These are phyloP conservation scores for Penicillium sp. DNA, from an alignment of 2,329 filamentous ascomycete species.

Conservation along the genomic window DNA sequence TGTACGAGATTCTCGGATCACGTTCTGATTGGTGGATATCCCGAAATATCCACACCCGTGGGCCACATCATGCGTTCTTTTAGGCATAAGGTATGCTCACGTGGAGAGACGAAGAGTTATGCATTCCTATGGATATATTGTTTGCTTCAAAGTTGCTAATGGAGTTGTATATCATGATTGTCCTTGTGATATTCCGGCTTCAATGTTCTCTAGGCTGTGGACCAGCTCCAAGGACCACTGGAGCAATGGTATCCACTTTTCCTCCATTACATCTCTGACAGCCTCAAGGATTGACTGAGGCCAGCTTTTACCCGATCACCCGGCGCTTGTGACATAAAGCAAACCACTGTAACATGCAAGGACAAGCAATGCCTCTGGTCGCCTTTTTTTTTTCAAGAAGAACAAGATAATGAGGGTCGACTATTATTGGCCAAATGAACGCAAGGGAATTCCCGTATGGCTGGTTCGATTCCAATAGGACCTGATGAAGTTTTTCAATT, in stretches of 20 bases:
- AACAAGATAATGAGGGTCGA: background rate
- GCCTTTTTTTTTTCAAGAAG: background rate
- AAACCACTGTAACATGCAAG: background rate
- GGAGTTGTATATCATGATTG: no score
- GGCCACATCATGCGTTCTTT: background rate
- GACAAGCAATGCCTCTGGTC: background rate
- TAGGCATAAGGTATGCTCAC: background rate
- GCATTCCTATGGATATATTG: no score
- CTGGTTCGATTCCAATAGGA: background rate
- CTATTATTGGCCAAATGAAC: constrained; percentile 1
- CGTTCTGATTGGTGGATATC: background rate
- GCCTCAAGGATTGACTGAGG: background rate
- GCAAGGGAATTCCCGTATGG: background rate
- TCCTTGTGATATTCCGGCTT: no score
- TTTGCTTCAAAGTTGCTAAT: no score
- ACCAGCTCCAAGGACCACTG: background rate
- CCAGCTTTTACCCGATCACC: background rate
- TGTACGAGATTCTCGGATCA: background rate
- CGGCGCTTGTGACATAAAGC: background rate
- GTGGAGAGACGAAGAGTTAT: background rate
- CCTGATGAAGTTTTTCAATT: background rate
- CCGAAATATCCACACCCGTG: background rate
- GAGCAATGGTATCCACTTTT: background rate
- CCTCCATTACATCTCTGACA: background rate
- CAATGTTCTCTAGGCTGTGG: background rate